Evolutionary conservation across 2,329 filamentous ascomycete species (phyloP).

Genomic region (Emmonsiellopsis sp.): DNA sequence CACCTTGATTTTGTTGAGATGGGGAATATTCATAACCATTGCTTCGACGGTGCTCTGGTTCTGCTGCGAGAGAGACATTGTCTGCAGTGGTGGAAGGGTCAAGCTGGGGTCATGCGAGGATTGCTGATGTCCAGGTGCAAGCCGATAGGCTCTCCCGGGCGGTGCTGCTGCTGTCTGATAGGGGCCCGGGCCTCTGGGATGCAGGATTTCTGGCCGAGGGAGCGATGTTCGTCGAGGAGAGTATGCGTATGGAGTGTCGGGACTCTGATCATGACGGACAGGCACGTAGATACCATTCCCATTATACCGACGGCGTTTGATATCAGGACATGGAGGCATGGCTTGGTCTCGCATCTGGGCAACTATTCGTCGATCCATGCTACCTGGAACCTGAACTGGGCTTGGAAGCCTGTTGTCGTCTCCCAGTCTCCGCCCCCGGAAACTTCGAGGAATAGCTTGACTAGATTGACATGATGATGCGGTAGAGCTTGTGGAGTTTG

Average conservation of each 20-base stretch:
- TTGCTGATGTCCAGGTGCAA: constrained; percentile 15
- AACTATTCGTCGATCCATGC: constrained; percentile 13
- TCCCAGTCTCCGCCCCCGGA: constrained; percentile 14
- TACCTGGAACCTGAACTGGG: constrained; percentile 17
- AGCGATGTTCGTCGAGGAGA: constrained; percentile 31
- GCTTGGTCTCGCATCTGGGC: constrained; percentile 22
- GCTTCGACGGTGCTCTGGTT: constrained; percentile 48
- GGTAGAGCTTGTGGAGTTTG: constrained; percentile 16
- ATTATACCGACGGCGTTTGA: constrained; percentile 55
- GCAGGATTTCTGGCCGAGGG: constrained; percentile 28
- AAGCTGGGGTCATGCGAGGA: constrained; percentile 39
- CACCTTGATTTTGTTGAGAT: constrained; percentile 65
- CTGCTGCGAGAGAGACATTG: constrained; percentile 21
- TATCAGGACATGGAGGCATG: constrained; percentile 42
- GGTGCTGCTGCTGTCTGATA: constrained; percentile 49
- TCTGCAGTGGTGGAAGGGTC: constrained; percentile 46
- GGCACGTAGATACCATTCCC: constrained; percentile 32
- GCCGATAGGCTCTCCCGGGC: constrained; percentile 26
- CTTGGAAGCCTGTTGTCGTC: constrained; percentile 17
- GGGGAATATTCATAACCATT: constrained; percentile 66
- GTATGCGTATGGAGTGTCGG: constrained; percentile 34
- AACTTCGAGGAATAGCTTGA: constrained; percentile 14
- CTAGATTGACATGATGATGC: constrained; percentile 21
- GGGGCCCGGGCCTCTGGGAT: constrained; percentile 19
- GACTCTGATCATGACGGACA: constrained; percentile 28